phyloP scores from a whole-genome alignment of 768 basidiomycete genomes.

The Phlegmacium glaucopus region DNA sequence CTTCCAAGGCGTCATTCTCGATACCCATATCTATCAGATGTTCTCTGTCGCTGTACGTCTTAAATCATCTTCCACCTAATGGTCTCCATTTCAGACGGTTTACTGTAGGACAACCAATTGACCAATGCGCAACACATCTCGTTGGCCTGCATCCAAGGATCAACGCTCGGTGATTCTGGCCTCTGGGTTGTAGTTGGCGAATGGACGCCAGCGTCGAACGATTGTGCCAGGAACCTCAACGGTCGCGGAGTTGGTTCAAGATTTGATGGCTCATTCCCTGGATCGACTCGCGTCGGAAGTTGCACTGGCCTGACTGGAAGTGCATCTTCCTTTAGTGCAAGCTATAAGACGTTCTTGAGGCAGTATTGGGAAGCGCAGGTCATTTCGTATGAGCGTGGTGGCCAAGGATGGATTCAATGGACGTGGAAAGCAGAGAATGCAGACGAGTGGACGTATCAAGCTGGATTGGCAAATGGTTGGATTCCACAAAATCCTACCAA shows the following conservation, averaged over 20 bases:
- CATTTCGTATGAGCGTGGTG: constrained; percentile 62
- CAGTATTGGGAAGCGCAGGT: constrained; percentile 86
- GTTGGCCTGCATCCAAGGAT: constrained; percentile 49
- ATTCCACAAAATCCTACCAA: constrained; percentile 62
- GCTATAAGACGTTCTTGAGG: constrained; percentile 79
- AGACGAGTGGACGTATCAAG: constrained; percentile 89
- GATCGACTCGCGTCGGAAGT: constrained; percentile 67
- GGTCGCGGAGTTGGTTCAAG: constrained; percentile 72
- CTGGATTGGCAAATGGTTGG: constrained; percentile 78
- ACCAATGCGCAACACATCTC: constrained; percentile 54
- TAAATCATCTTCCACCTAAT: background rate
- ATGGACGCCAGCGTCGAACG: constrained; percentile 77
- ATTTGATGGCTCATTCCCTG: constrained; percentile 61
- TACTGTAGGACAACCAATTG: constrained; percentile 41
- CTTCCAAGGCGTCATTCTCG: constrained; percentile 69
- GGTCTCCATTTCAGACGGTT: constrained; percentile 1
- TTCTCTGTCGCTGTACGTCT: constrained; percentile 56
- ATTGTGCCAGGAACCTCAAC: constrained; percentile 81
- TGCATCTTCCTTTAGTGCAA: constrained; percentile 68
- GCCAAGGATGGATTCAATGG: constrained; percentile 74
- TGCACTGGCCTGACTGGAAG: constrained; percentile 72
- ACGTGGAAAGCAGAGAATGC: constrained; percentile 82
- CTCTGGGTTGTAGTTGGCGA: constrained; percentile 88
- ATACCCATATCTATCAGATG: constrained; percentile 79
- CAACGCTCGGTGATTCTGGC: constrained; percentile 46